These are phyloP conservation scores for Aspergillus viridinutans DNA, from an alignment of 2,329 filamentous ascomycete genomes.

Conservation along the genomic window DNA sequence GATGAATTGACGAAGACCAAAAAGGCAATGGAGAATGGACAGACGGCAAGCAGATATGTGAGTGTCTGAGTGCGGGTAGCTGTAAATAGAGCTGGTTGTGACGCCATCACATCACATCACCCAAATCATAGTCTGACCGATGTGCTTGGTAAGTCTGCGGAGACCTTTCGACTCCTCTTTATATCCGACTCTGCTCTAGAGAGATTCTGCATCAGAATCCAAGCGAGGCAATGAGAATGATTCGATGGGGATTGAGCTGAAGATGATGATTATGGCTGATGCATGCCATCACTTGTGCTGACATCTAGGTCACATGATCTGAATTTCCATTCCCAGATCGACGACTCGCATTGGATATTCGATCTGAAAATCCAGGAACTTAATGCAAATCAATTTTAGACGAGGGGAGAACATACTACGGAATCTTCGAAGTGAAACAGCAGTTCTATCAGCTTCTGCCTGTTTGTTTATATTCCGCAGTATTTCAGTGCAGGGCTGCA, in stretches of 20 bases:
- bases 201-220: background rate
- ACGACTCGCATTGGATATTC: background rate
- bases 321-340: background rate
- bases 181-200: background rate
- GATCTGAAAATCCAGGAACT: background rate
- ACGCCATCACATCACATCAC: constrained; percentile 27
- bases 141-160: background rate
- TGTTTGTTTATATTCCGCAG: background rate
- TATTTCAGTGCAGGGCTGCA: background rate
- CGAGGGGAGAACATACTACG: background rate
- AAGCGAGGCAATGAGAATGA: background rate
- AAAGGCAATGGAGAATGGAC: constrained; percentile 62
- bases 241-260: background rate
- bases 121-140: background rate
- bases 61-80: constrained; percentile 54
- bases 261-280: background rate
- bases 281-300: background rate
- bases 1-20: constrained; percentile 63
- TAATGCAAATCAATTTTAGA: background rate
- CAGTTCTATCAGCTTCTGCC: background rate
- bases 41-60: constrained; percentile 59
- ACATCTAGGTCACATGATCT: background rate
- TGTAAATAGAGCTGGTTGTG: constrained; percentile 45
- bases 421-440: background rate
- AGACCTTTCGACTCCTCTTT: background rate